These are phyloP conservation scores for Fusarium sp. DNA, from an alignment of 2,329 filamentous ascomycete genomes.

Conservation along the genomic window DNA sequence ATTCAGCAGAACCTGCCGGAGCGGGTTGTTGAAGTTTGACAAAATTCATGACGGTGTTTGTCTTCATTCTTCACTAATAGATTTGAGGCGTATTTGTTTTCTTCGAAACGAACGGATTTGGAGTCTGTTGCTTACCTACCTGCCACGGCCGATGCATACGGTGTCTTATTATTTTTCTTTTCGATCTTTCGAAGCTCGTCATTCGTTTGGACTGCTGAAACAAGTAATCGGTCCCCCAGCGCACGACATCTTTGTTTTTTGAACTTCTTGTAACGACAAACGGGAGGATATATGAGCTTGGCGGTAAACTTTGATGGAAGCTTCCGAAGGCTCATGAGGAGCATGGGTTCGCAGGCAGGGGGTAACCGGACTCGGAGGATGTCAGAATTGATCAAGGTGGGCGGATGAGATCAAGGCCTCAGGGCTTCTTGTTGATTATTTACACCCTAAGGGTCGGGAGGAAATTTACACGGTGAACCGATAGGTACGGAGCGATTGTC, in stretches of 20 bases:
- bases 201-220: conserved; percentile 17
- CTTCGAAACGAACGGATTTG: conserved; percentile 15
- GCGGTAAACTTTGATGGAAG: not conserved
- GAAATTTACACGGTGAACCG: not conserved
- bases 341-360: not conserved
- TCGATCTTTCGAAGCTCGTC: conserved; percentile 5
- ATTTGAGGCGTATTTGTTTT: conserved; percentile 33
- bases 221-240: conserved; percentile 7
- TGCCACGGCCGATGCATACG: conserved; percentile 23
- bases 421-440: conserved; percentile 4
- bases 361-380: not conserved
- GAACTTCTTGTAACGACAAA: not conserved
- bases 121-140: conserved; percentile 32
- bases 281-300: not conserved
- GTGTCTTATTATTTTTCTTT: not conserved
- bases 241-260: conserved; percentile 13
- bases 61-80: conserved; percentile 32
- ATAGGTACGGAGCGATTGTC: conserved; percentile 2
- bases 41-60: conserved; percentile 37
- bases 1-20: conserved; percentile 46
- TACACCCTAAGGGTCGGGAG: conserved; percentile 6
- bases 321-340: not conserved
- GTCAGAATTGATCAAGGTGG: not conserved
- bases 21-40: conserved; percentile 49
- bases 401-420: not conserved